phyloP scores from a whole-genome alignment of 1,284 basidiomycete species.

The Cutaneotrichosporon cutaneum region DNA sequence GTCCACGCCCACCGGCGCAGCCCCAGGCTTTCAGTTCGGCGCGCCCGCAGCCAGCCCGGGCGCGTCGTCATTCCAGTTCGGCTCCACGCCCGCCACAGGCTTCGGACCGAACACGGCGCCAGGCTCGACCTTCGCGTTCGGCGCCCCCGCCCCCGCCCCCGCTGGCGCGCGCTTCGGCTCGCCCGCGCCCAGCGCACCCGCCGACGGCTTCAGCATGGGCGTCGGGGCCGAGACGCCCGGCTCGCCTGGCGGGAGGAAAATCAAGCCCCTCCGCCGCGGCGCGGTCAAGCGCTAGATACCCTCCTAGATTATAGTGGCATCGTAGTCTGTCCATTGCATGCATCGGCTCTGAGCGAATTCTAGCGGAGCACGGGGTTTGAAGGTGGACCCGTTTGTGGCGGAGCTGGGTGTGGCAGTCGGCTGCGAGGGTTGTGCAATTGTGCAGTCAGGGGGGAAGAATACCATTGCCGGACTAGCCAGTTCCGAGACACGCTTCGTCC shows the following conservation, averaged over 20 bases:
- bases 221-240: slow-evolving; percentile 22
- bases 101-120: slow-evolving; percentile 5
- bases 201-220: slow-evolving; percentile 19
- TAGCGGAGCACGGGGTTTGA: too few species aligned
- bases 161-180: slow-evolving; percentile 17
- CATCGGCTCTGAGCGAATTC: background rate
- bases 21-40: slow-evolving; percentile 21
- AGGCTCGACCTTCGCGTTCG: slow-evolving; percentile 20
- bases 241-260: slow-evolving; percentile 29
- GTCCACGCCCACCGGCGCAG: background rate
- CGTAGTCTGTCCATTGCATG: background rate
- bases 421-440: too few species aligned
- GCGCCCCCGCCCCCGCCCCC: slow-evolving; percentile 8
- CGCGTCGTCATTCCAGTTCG: slow-evolving; percentile 5
- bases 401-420: too few species aligned
- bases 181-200: slow-evolving; percentile 9
- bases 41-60: slow-evolving; percentile 5
- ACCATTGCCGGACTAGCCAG: too few species aligned
- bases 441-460: too few species aligned
- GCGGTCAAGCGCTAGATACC: slow-evolving; percentile 18
- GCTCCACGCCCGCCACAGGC: background rate
- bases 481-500: too few species aligned
- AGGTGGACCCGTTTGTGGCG: too few species aligned
- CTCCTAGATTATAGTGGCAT: slow-evolving; percentile 2
- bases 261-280: slow-evolving; percentile 35